Evolutionary conservation across 352 stramenopile genomes (phyloP).

Genomic region (Lagenidium giganteum): DNA sequence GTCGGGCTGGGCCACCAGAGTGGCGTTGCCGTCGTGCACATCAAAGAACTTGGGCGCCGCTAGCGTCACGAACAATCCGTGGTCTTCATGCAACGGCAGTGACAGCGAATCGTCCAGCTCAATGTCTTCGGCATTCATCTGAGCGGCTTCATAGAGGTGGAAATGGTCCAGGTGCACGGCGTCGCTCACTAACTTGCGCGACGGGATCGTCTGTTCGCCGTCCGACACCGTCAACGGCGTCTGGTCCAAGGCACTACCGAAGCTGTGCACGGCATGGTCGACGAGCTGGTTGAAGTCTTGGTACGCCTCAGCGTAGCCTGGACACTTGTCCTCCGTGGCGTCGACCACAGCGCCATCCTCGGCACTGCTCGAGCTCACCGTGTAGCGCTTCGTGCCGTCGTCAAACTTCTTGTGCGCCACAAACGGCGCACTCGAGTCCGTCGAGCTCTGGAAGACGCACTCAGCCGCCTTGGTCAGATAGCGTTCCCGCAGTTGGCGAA

Average conservation of each 20-base stretch:
- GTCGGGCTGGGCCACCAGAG: conserved; percentile 31
- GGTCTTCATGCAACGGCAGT: conserved; percentile 37
- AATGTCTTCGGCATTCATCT: conserved; percentile 13
- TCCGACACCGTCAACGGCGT: conserved; percentile 26
- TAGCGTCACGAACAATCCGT: conserved; percentile 37
- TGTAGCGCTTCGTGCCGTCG: conserved; percentile 38
- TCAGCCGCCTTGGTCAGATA: conserved; percentile 28
- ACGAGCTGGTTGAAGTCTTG: conserved; percentile 26
- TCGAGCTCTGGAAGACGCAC: conserved; percentile 27
- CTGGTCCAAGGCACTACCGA: conserved; percentile 25
- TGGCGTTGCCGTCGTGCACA: conserved; percentile 30
- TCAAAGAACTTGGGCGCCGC: conserved; percentile 33
- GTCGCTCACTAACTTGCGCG: conserved; percentile 29
- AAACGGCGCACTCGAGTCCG: conserved; percentile 15
- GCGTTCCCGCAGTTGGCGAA: conserved; percentile 16
- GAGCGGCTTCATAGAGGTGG: conserved; percentile 39
- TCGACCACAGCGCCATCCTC: conserved; percentile 12
- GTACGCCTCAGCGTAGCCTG: conserved; percentile 24
- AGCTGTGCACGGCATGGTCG: conserved; percentile 24
- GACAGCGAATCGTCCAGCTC: conserved; percentile 19
- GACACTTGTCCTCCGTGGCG: conserved; percentile 19
- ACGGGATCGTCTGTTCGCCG: conserved; percentile 17
- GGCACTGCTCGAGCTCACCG: conserved; percentile 26
- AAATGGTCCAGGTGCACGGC: conserved; percentile 50
- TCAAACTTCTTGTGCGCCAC: conserved; percentile 28